Evolutionary conservation across 148 eudicot genomes (phyloP), one percentile per base, ranked within the genome.

Genomic region (Gaultheria prostrata): DNA sequence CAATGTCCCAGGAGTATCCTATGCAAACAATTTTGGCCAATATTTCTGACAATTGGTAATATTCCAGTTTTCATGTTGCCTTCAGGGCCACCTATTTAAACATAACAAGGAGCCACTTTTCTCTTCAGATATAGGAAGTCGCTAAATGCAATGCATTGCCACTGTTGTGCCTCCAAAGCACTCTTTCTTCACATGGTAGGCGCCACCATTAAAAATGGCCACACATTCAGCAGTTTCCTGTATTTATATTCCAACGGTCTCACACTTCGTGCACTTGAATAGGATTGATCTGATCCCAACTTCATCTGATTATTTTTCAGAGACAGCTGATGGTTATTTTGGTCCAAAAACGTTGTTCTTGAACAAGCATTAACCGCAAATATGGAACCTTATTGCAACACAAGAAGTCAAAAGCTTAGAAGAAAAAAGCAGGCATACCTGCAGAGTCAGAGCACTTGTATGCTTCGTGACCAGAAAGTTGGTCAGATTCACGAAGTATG

Each of bases 381-480:
- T 7, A 72, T 18, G 12, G 51, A 84, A 56, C 69, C 50, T 24
- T 65, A 33, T 11, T 6, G 43, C 20, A 48, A 49, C 14, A 53
- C 5, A 45, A 45, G 78, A 10, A 1, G 32, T 39, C 3, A 18
- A 72, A 26, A 82, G 82, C 20, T 33, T 76, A 50, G 3, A 75
- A 43, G 13, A 51, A 39, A 74, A 77, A 69, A 75, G n/a, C 18
- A 46, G 67, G 39, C 89, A 84, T 91, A 95, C 98, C 97, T 95
- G 98, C 63, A 95, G 95, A 74, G 98, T 95, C 82, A 95, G 88
- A 73, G 98, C 98, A 90, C 98, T 95, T 61, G 98, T 94, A 85
- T 95, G 98, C 84, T 95, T 95, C 69, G 98, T 95, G 87, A 95
- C 98, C 91, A 95, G 83, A 90, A 95, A 95, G 67, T 95, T 95